Evolutionary conservation across 441 rosid species (phyloP).

Genomic region (Syzygium syzygioides): DNA sequence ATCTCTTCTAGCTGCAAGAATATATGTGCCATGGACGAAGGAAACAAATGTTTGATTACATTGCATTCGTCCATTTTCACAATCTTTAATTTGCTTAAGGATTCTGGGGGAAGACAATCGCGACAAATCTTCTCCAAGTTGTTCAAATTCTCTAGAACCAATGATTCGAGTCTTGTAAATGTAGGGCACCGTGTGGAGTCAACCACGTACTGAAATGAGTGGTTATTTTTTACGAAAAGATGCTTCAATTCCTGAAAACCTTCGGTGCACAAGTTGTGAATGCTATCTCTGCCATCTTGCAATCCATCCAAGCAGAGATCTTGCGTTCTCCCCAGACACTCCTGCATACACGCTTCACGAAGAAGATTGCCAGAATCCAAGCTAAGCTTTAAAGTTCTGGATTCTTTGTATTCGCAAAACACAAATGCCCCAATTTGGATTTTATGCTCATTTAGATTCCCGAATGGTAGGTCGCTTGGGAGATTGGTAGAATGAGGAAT

Average conservation of each 20-base stretch:
- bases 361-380: background rate
- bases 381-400: background rate
- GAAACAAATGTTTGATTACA: background rate
- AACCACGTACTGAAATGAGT: too few relatives aligned
- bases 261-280: background rate
- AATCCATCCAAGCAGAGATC: background rate
- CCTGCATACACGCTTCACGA: accelerated
- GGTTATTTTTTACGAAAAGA: too few relatives aligned
- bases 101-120: too few relatives aligned
- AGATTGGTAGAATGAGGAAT: background rate
- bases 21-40: accelerated
- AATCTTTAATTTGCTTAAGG: background rate
- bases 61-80: accelerated
- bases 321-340: accelerated
- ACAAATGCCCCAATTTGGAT: conserved; percentile 9
- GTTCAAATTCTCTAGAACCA: too few relatives aligned
- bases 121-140: too few relatives aligned
- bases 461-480: background rate
- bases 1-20: background rate
- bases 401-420: accelerated
- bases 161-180: too few relatives aligned
- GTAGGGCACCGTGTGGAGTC: too few relatives aligned
- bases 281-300: background rate
- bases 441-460: background rate
- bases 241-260: conserved; percentile 17